Evolutionary conservation across 2,329 filamentous ascomycete species (phyloP).

Genomic region (Fusarium bulbicola): DNA sequence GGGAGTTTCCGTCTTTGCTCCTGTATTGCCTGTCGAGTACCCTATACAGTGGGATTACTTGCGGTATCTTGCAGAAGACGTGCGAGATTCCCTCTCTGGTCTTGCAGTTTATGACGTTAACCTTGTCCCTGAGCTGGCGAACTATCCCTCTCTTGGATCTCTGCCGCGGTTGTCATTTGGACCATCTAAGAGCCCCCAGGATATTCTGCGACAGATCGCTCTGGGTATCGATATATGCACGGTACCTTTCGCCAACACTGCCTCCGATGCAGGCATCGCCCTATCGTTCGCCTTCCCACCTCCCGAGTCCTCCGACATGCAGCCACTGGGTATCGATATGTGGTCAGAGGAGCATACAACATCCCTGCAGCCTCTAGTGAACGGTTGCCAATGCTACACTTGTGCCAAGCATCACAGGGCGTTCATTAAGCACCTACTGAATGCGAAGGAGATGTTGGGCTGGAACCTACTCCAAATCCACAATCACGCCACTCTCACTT

Average conservation of each 20-base stretch:
- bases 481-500: slow-evolving; percentile 77
- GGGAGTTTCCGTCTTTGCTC: slow-evolving; percentile 64
- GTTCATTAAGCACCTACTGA: slow-evolving; percentile 86
- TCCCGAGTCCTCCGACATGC: slow-evolving; percentile 22
- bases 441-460: slow-evolving; percentile 94
- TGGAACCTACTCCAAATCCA: slow-evolving; percentile 95
- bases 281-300: slow-evolving; percentile 80
- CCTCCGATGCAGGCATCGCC: slow-evolving; percentile 87
- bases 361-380: slow-evolving; percentile 68
- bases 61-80: slow-evolving; percentile 72
- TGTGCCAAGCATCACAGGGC: slow-evolving; percentile 87
- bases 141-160: slow-evolving; percentile 60
- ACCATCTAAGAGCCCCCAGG: slow-evolving; percentile 74
- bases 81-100: slow-evolving; percentile 66
- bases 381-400: slow-evolving; percentile 80
- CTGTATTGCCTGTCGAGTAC: slow-evolving; percentile 78
- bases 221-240: slow-evolving; percentile 84
- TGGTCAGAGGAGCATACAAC: slow-evolving; percentile 71
- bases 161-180: slow-evolving; percentile 82
- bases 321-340: slow-evolving; percentile 79
- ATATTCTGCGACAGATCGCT: slow-evolving; percentile 77
- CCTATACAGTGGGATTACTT: slow-evolving; percentile 84
- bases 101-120: slow-evolving; percentile 82
- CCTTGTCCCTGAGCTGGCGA: slow-evolving; percentile 71
- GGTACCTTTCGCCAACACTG: slow-evolving; percentile 75